These are phyloP conservation scores for Kokia cookei DNA, from an alignment of 441 rosid species.

Conservation along the genomic window DNA sequence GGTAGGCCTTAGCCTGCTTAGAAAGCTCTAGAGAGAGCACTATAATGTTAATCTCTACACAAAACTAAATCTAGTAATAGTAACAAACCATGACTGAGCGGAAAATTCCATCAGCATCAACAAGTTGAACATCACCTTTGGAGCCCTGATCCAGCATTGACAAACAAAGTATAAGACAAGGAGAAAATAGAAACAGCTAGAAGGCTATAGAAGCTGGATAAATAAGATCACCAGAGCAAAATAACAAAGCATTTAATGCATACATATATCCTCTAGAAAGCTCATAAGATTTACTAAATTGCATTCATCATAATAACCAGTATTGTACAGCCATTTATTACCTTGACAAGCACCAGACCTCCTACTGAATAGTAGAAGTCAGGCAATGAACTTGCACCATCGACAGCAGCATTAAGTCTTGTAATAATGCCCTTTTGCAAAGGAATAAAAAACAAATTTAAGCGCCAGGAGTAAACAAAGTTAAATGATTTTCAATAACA, in stretches of 20 bases:
- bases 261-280: neutral
- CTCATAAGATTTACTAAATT: neutral
- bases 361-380: conserved; percentile 73
- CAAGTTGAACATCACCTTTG: conserved; percentile 56
- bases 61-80: conserved; percentile 9
- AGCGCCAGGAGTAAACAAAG: neutral
- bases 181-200: neutral
- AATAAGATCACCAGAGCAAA: neutral
- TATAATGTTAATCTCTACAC: neutral
- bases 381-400: conserved; percentile 61
- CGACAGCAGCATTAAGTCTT: conserved; percentile 52
- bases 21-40: neutral
- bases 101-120: conserved; percentile 67
- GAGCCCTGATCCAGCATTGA: conserved; percentile 59
- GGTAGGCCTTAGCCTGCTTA: neutral
- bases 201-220: neutral
- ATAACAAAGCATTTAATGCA: neutral
- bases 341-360: conserved; percentile 75
- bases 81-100: conserved; percentile 80
- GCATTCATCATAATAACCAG: neutral
- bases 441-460: conserved; percentile 3
- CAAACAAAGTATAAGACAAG: conserved; percentile 4
- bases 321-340: conserved; percentile 19
- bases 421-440: conserved; percentile 48
- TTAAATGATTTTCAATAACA: neutral